These are phyloP conservation scores for Yamadazyma buinensis DNA, from an alignment of 1,139 yeast species.

Conservation along the genomic window DNA sequence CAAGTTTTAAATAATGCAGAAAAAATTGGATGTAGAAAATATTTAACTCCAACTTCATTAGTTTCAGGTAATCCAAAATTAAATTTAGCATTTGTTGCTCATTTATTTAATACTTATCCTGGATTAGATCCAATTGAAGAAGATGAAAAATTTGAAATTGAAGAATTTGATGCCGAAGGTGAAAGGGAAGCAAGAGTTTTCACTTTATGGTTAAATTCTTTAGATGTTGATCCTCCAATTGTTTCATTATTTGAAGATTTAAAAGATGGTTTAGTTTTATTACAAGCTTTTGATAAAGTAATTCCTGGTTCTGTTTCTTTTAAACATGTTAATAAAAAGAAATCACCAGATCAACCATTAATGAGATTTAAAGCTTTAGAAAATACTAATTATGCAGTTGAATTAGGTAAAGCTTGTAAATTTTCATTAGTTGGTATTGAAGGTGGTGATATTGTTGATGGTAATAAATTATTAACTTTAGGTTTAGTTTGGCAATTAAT, in stretches of 20 bases:
- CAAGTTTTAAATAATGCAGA: conserved; percentile 84
- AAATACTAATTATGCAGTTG: conserved; percentile 94
- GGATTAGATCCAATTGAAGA: conserved; percentile 96
- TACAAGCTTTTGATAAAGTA: conserved; percentile 95
- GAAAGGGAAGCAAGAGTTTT: conserved; percentile 99
- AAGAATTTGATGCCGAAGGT: conserved; percentile 98
- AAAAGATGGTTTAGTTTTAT: conserved; percentile 83
- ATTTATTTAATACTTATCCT: conserved; percentile 92
- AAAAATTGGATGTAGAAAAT: conserved; percentile 86
- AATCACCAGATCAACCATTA: conserved; percentile 65
- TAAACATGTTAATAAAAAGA: conserved; percentile 79
- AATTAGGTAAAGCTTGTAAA: conserved; percentile 85
- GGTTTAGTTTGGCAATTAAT: conserved; percentile 99
- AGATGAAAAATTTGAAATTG: conserved; percentile 81
- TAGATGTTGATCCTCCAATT: conserved; percentile 94
- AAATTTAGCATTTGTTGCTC: conserved; percentile 95
- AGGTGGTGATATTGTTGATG: conserved; percentile 96
- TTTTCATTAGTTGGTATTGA: conserved; percentile 97
- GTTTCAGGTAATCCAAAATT: conserved; percentile 96
- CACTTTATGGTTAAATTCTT: conserved; percentile 93
- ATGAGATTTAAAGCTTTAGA: conserved; percentile 93
- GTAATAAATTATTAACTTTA: conserved; percentile 80
- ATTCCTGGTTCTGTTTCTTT: conserved; percentile 87
- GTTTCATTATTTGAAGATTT: conserved; percentile 89
- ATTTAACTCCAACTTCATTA: conserved; percentile 86